These are phyloP conservation scores for Aspergillus ostianus DNA, from an alignment of 495 filamentous ascomycete species.

Conservation along the genomic window DNA sequence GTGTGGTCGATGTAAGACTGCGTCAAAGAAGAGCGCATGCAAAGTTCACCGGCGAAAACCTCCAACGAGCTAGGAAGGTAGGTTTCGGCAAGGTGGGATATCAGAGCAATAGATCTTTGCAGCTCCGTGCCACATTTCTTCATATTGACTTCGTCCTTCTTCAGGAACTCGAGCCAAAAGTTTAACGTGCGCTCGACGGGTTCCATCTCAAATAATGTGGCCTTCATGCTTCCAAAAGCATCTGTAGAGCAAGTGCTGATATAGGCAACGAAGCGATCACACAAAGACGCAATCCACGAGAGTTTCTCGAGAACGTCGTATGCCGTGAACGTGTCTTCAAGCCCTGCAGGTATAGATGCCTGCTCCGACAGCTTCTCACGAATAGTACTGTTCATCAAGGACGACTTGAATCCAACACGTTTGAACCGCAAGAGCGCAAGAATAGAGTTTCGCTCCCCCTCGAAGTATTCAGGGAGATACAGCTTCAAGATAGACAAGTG, in stretches of 20 bases:
- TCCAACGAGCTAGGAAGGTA: conserved; percentile 71
- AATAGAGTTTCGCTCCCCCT: conserved; percentile 75
- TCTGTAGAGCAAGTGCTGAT: conserved; percentile 74
- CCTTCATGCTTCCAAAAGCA: conserved; percentile 71
- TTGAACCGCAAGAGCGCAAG: conserved; percentile 83
- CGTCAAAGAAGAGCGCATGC: conserved; percentile 72
- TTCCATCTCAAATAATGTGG: conserved; percentile 82
- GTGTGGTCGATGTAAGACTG: conserved; percentile 81
- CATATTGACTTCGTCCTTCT: conserved; percentile 83
- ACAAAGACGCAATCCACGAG: conserved; percentile 77
- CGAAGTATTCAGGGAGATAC: conserved; percentile 87
- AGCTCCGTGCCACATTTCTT: conserved; percentile 76
- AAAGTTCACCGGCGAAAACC: conserved; percentile 74
- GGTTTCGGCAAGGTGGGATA: conserved; percentile 79
- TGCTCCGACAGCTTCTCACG: conserved; percentile 67
- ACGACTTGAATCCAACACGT: conserved; percentile 84
- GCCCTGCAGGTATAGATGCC: conserved; percentile 52
- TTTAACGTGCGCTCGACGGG: conserved; percentile 90
- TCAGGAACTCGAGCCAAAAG: conserved; percentile 79
- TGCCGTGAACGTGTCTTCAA: conserved; percentile 73
- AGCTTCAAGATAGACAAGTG: conserved; percentile 83
- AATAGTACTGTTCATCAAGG: conserved; percentile 73
- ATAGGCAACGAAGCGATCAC: conserved; percentile 75
- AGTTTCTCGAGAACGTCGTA: conserved; percentile 83
- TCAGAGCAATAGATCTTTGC: conserved; percentile 74